Base-by-base conservation (phyloP, 371 early-diverging fungal species). In the Lichtheimia ornata region DNA sequence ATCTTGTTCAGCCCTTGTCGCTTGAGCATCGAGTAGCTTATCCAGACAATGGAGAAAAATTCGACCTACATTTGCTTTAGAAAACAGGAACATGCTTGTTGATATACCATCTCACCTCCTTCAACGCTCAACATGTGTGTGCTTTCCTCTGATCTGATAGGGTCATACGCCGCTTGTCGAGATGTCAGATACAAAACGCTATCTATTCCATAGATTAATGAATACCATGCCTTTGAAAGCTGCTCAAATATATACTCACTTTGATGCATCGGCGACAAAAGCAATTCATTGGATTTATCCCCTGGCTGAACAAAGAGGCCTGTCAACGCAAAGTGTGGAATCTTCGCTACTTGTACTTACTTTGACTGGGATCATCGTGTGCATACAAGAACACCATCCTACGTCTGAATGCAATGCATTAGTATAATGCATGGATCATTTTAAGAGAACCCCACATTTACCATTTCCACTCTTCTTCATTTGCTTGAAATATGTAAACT, bases 321-420 rank as follows among this genome's bases (percentile, higher is more conserved):
- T 35, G 11, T 35, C 35, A 35, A 11, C 35, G 6, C 11, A 35
- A 35, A 0, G 5, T 35, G 11, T 35, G 35, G 9, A 11, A 35
- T 2, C 35, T 35, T 35, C 2, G 35, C 11, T 11, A 1, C 2
- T 35, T 35, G 4, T 47, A 47, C 47, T 2, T 47, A 47, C 45
- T 24, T 18, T 14, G 27, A 56, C 15, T 4, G 25, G 12, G 4
- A 22, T 27, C 9, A 42, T 27, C 25, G 15, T 27, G n/a, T 41
- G 44, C 28, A 15, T 43, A 14, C 56, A 56, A 14, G 45, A 4
- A 45, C 56, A 56, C 56, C 56, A 56, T 44, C 56, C 45, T 15
- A 56, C 42, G 25, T 56, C 56, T 56, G n/a, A 5, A 13, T 27
- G 4, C 13, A 4, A 15, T 1, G 6, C 22, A 14, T 22, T 11